Evolutionary conservation across 192 early-diverging fungal genomes (phyloP), one percentile per base, ranked within the genome.

Genomic region (Gamsiella multidivaricata): DNA sequence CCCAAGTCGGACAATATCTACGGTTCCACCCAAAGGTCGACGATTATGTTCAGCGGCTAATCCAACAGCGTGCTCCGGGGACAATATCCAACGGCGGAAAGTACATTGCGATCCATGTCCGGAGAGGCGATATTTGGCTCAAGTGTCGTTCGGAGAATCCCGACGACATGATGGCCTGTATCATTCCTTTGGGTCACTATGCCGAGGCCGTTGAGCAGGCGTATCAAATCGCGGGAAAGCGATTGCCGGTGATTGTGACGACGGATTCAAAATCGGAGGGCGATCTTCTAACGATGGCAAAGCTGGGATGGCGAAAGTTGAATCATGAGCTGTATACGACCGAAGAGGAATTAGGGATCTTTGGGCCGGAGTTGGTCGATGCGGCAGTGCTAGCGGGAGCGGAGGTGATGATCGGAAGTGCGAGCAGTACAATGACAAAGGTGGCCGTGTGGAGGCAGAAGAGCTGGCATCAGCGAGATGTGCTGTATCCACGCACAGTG

Each of bases 41-140:
- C 5, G 65, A 76, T 3, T 76, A 67, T 37, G 65, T 45, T 3
- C 10, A 29, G 14, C 31, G 31, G 5, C 28, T 76, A 12, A 64
- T 69, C 4, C 39, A 26, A 7, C 46, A 78, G 17, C 58, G 66
- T 5, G 74, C 61, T 36, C 74, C 74, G 3, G 74, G 69, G 49
- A 56, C 59, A 3, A 63, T 8, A n/a, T n/a, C n/a, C n/a, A 31
- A 54, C 1, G 29, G 14, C 20, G 65, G 74, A 8, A 54, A 54
- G 23, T 78, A 57, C 25, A 78, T 78, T 49, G 73, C 73, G 15
- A 54, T 78, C 32, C 73, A 78, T 63, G 4, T 78, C 15, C 51
- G 73, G 12, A 39, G 73, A 62, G 73, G 73, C 14, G 73, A 78
- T 37, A 78, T 78, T 25, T 68, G 65, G 74, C 61, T 63, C 42